phyloP scores from a whole-genome alignment of 2,329 filamentous ascomycete genomes.

The Fusarium sp. region DNA sequence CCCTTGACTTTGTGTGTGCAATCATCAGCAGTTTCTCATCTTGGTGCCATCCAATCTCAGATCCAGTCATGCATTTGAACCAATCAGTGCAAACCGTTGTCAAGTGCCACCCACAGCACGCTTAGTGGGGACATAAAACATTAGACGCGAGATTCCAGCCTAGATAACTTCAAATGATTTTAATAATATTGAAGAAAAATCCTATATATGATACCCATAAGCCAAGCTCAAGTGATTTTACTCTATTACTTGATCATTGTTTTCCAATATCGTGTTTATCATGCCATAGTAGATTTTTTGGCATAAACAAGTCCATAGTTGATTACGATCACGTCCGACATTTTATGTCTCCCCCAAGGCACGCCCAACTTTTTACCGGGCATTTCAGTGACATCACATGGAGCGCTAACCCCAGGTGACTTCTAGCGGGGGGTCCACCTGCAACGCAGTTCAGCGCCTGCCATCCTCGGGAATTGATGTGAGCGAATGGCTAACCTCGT shows the following conservation, averaged over 20 bases:
- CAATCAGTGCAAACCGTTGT: slow-evolving; percentile 33
- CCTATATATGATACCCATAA: no score
- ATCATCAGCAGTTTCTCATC: slow-evolving; percentile 43
- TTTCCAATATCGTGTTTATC: no score
- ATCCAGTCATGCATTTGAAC: slow-evolving; percentile 25
- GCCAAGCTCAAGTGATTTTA: no score
- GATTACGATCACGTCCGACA: no score
- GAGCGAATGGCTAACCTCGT: slow-evolving; percentile 38
- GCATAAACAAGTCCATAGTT: no score
- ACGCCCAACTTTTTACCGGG: slow-evolving; percentile 14
- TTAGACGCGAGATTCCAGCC: no score
- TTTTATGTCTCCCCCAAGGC: no score
- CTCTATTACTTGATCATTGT: no score
- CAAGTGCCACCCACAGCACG: slow-evolving; percentile 16
- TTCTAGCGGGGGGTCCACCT: slow-evolving; percentile 18
- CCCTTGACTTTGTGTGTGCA: slow-evolving; percentile 32
- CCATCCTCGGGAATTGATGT: slow-evolving; percentile 17
- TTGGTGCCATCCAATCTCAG: slow-evolving; percentile 30
- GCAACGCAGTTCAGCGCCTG: not conserved
- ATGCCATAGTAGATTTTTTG: no score
- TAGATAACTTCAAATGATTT: no score
- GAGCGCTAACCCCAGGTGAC: slow-evolving; percentile 32
- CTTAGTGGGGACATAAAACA: no score
- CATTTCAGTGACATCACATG: slow-evolving; percentile 41
- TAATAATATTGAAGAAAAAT: no score